These are phyloP conservation scores for Beta lomatogona DNA, from an alignment of 179 eudicot genomes.

Conservation along the genomic window DNA sequence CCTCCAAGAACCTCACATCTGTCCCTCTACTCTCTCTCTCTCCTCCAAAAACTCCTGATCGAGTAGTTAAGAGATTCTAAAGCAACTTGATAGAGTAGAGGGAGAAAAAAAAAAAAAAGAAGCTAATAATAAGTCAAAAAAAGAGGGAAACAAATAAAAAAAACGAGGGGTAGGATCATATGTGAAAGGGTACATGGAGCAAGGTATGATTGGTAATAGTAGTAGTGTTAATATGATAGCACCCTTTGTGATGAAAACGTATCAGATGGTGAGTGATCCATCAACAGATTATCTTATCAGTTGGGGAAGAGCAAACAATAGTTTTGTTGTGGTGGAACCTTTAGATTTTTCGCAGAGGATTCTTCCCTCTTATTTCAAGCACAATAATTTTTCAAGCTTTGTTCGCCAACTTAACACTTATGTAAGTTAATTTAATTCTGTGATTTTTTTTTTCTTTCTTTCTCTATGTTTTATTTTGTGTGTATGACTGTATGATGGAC, in stretches of 20 bases:
- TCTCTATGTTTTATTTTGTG: background rate
- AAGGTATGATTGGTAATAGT: background rate
- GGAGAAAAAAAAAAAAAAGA: too few species aligned
- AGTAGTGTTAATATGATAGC: constrained; percentile 31
- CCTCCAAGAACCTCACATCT: background rate
- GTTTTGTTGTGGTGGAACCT: constrained; percentile 71
- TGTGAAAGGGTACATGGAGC: constrained; percentile 16
- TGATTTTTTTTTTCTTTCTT: background rate
- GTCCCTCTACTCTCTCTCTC: background rate
- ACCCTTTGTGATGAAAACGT: constrained; percentile 78
- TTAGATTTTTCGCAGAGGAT: constrained; percentile 61
- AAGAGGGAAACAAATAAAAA: background rate
- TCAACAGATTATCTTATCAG: constrained; percentile 53
- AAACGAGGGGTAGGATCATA: background rate
- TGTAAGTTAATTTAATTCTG: constrained; percentile 39
- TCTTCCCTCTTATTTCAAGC: constrained; percentile 76
- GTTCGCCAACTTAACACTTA: constrained; percentile 90
- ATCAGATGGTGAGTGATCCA: constrained; percentile 76
- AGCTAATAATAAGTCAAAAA: background rate
- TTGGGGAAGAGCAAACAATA: constrained; percentile 79
- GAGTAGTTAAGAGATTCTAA: background rate
- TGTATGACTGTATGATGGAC: too few species aligned
- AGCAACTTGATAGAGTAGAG: background rate
- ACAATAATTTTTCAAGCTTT: constrained; percentile 87
- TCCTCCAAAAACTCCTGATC: background rate